Base-by-base conservation (phyloP, 352 stramenopile genomes). In the Phytophthora fragariaefolia region DNA sequence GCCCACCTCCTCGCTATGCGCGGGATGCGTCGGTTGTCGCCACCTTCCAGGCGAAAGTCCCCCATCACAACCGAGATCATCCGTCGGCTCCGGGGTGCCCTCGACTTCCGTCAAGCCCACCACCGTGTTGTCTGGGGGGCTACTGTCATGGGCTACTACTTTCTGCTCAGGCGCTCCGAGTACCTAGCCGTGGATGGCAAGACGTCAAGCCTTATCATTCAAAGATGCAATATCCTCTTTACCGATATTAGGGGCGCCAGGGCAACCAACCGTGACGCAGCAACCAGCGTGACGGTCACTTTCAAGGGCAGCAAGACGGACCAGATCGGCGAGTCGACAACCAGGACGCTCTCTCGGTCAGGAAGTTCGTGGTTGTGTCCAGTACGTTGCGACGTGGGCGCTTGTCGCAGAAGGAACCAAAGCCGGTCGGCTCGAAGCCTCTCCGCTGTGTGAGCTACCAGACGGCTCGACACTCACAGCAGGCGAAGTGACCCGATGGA, bases 71-170 rank as follows among this genome's bases (percentile, higher is more conserved):
- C 32, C 0, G 6, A 9, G 17, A 38, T 38, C 32, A 9, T 38
- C 12, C 32, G 17, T 13, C 10, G 17, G 17, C 5, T 38, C 17
- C 8, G 32, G 12, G 10, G 32, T 13, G 32, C 32, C 8, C 32
- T 38, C 32, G 8, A 38, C 8, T 38, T 38, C 32, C 12, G 32
- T 13, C 12, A 13, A 9, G 10, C 32, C 32, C 32, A 13, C 32
- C 3, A 38, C 32, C 32, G 32, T 38, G 32, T 38, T 13, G 17
- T 38, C 6, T n/a, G 49, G 49, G 59, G 60, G 60, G 50, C 42
- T 67, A 51, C 47, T 38, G 46, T 64, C 53, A 23, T 70, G 54
- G 54, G 62, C 38, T 64, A 46, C 23, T 65, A 61, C 63, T 65
- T 65, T 36, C 7, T 71, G 34, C n/a, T 70, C 0, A 12, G 54